A percentile compares a stretch with the other conserved stretches of the same genome.
Conservation (phyloP, 805 yeast species). For the Lachancea dasiensis region DNA sequence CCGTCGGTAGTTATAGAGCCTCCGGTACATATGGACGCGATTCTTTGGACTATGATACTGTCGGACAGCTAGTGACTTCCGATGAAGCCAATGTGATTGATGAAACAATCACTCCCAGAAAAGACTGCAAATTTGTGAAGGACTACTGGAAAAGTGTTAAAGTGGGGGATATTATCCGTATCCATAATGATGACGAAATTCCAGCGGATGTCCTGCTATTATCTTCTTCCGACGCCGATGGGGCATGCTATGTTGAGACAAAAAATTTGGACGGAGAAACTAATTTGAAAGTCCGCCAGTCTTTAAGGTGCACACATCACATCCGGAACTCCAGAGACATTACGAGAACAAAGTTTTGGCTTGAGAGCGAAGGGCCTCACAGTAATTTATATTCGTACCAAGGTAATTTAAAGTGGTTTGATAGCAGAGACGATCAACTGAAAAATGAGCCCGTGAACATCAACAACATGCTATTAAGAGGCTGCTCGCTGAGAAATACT, state of each 20-base stretch:
- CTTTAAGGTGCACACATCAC: constrained; percentile 54
- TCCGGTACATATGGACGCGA: constrained; percentile 33
- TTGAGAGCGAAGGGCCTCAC: constrained; percentile 84
- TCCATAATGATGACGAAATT: constrained; percentile 68
- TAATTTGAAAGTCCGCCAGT: constrained; percentile 69
- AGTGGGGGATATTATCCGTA: constrained; percentile 69
- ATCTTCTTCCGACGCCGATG: constrained; percentile 62
- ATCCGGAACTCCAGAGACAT: constrained; percentile 45
- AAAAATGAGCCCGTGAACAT: constrained; percentile 59
- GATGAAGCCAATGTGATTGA: constrained; percentile 56
- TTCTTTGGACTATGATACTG: constrained; percentile 35
- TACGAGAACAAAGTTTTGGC: constrained; percentile 50
- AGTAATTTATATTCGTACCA: constrained; percentile 70
- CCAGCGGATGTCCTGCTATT: constrained; percentile 69
- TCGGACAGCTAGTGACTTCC: constrained; percentile 50
- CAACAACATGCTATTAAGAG: constrained; percentile 65
- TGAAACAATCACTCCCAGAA: constrained; percentile 43
- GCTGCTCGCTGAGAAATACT: constrained; percentile 72
- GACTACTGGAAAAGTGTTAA: constrained; percentile 58
- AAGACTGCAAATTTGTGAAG: constrained; percentile 32
- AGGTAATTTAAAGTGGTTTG: constrained; percentile 56
- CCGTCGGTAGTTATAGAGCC: constrained; percentile 28
- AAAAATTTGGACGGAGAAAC: constrained; percentile 80
- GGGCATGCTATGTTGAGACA: constrained; percentile 71
- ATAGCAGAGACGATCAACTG: constrained; percentile 26